Conservation (phyloP, 164 flowering plant genomes). For the Vitis labrusca region DNA sequence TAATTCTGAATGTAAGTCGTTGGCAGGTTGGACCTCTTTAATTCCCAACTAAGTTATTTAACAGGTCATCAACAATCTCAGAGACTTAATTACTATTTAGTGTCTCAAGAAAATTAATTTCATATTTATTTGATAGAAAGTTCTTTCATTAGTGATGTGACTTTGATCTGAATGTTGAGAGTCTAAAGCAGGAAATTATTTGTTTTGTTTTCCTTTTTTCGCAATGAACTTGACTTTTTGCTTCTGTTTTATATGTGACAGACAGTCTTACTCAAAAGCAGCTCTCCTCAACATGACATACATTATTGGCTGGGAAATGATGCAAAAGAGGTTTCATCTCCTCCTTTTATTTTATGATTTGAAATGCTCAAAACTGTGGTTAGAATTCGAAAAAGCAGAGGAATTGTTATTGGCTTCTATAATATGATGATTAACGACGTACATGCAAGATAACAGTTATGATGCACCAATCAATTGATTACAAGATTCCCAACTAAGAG, state of each 20-base stretch:
- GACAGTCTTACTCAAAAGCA: constrained; percentile 52
- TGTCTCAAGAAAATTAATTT: neutral
- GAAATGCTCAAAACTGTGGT: neutral
- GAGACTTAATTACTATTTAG: neutral
- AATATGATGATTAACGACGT: no score
- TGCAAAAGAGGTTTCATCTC: constrained; percentile 38
- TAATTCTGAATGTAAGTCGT: constrained; percentile 55
- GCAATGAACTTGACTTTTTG: constrained; percentile 7
- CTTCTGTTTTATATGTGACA: constrained; percentile 24
- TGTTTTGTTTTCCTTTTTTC: neutral
- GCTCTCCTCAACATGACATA: constrained; percentile 51
- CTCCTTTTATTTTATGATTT: neutral
- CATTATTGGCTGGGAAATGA: constrained; percentile 78
- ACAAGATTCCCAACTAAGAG: no score
- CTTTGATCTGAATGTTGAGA: neutral
- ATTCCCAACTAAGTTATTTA: neutral
- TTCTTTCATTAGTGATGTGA: neutral
- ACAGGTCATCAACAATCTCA: neutral
- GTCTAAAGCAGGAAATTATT: neutral
- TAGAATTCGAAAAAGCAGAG: no score
- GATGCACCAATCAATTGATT: no score
- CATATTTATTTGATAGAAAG: neutral
- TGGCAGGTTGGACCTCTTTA: neutral
- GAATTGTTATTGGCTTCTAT: no score
- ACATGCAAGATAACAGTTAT: no score